Conservation (phyloP, 2,329 filamentous ascomycete species). For the Gremmenia infestans region DNA sequence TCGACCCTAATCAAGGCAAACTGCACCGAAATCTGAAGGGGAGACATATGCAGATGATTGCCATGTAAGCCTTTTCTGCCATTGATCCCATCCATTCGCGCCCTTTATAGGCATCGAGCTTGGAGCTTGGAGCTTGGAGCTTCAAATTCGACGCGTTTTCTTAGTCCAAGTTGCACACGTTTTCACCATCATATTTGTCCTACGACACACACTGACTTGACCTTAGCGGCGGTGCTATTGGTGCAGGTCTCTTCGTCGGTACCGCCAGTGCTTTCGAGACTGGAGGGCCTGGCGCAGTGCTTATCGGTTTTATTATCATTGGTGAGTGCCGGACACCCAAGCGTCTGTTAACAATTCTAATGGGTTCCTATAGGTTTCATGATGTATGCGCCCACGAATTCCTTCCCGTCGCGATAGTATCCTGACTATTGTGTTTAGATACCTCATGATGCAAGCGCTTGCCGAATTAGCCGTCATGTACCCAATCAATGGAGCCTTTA, state of each 20-base stretch:
- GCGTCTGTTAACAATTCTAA: too few species aligned
- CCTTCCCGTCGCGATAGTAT: constrained; percentile 49
- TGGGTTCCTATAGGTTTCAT: neutral
- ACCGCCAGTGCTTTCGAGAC: constrained; percentile 33
- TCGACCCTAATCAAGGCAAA: neutral
- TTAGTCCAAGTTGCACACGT: too few species aligned
- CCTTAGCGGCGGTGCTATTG: constrained; percentile 22
- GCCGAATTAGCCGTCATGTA: constrained; percentile 91
- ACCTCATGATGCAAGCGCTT: constrained; percentile 56
- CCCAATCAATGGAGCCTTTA: constrained; percentile 86
- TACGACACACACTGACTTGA: too few species aligned
- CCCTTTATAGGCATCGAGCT: too few species aligned
- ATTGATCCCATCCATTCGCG: too few species aligned
- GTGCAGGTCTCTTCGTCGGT: constrained; percentile 61
- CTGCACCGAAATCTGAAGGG: constrained; percentile 46
- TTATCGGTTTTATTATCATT: constrained; percentile 29
- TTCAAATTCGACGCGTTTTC: too few species aligned
- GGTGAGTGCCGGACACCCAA: constrained; percentile 56
- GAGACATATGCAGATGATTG: constrained; percentile 57
- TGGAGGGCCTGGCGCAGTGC: constrained; percentile 34
- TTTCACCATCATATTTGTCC: too few species aligned
- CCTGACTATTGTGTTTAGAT: neutral
- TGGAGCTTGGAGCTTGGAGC: too few species aligned
- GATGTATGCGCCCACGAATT: constrained; percentile 70
- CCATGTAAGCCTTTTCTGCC: constrained; percentile 39